Evolutionary conservation across 2,329 filamentous ascomycete genomes (phyloP), one percentile per base, ranked within the genome.

Genomic region (Curvularia lunata): DNA sequence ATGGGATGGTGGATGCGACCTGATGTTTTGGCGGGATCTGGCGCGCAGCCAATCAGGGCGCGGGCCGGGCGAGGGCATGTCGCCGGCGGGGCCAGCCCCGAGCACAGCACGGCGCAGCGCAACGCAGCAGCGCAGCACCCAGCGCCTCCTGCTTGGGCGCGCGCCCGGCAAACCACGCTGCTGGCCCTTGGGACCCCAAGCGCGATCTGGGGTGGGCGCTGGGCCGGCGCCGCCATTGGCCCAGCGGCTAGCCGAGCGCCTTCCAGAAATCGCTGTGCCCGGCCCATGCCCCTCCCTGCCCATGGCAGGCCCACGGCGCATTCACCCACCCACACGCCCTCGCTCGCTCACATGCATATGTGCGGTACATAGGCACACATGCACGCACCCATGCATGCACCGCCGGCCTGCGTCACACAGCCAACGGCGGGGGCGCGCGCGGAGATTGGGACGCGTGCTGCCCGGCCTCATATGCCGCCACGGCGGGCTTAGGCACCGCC

Each of bases 201-300:
- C 68, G 67, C 69, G 67, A 74, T 74, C 71, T 69, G 68, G 69
- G 68, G 68, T 64, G 66, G 66, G 58, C 63, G 62, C 59, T 56
- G 58, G 40, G 58, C 23, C 58, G 57, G 30, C 4, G 40, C 49
- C 32, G 23, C 58, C 25, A 73, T 73, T 71, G 66, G 70, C 57
- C 58, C 50, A 19, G 28, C 25, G 32, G 30, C 48, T 53, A 68
- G 59, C 65, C 66, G 66, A 74, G 60, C 66, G 67, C 64, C 68
- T 74, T 75, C 70, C 72, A 74, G 72, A 74, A 72, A 71, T 66
- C 69, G 65, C 63, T 61, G 52, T 66, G 52, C 67, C 30, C 42
- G n/a, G n/a, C n/a, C n/a, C n/a, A n/a, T n/a, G n/a, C n/a, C n/a
- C n/a, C n/a, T n/a, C n/a, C n/a, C n/a, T n/a, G n/a, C n/a, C n/a